Evolutionary conservation across 2,329 filamentous ascomycete species (phyloP), one percentile per base, ranked within the genome.

Genomic region (Fusarium sp.): DNA sequence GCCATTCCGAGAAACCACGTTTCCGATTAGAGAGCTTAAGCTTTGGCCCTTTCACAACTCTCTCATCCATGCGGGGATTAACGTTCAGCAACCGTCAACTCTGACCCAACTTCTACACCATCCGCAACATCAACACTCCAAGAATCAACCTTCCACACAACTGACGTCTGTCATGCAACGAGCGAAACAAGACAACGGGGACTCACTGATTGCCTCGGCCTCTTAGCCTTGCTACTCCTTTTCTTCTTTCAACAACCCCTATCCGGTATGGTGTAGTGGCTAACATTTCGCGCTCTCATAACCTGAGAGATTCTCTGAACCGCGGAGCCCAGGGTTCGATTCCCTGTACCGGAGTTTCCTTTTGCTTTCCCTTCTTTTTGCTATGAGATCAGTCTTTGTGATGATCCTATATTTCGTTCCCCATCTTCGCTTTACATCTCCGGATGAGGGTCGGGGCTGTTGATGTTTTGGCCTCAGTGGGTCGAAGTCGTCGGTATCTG

Each of bases 191-290:
- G 34, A 8, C 15, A n/a, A 7, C 7, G 15, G 30, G 9, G 3
- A 30, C 23, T 23, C 33, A 34, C 11, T 34, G 20, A 30, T 11
- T 6, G 42, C 16, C 6, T 16, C 44, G 9, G 8, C 28, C 1
- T 46, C 44, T 46, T 46, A 33, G 28, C 4, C 6, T 18, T 26
- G 6, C 13, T 20, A 18, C 6, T 2, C 2, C n/a, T 23, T 4
- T 0, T 15, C 3, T 15, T 7, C 30, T 10, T 4, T 1, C 9
- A n/a, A 16, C 31, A 36, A 36, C 2, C 44, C 10, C n/a, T 33
- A 66, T 75, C 74, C 74, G 73, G 74, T 76, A 76, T 76, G 74
- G 74, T 76, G 74, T 76, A 76, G 73, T 76, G 74, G 74, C 74
- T 73, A 76, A 76, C 74, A 76, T 76, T 75, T 75, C 72, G 70